phyloP scores from a whole-genome alignment of 306 rosid genomes.

The Acacia melanoxylon region DNA sequence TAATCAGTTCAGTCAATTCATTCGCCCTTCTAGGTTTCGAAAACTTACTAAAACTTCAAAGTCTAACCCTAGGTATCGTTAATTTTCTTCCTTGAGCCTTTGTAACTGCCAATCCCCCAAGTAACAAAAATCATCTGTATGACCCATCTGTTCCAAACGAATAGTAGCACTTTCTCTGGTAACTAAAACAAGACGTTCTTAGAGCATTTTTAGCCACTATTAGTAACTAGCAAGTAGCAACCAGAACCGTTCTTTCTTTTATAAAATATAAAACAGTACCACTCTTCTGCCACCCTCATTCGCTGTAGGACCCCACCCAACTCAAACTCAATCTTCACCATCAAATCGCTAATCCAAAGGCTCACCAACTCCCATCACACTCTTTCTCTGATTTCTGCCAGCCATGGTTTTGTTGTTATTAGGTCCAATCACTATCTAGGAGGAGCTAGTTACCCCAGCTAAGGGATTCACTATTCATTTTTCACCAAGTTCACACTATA shows the following conservation, averaged over 20 bases:
- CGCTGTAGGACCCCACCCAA: conserved; percentile 22
- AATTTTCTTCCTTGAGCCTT: conserved; percentile 11
- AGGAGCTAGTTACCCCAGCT: not conserved
- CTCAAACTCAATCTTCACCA: conserved; percentile 29
- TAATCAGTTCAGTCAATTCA: no score
- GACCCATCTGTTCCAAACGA: not conserved
- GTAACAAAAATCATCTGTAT: not conserved
- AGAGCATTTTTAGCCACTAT: conserved; percentile 25
- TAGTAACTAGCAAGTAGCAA: conserved; percentile 30
- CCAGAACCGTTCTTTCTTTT: not conserved
- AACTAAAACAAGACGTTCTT: conserved; percentile 18
- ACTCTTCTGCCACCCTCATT: conserved; percentile 20
- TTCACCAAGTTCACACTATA: conserved; percentile 11
- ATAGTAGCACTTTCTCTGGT: not conserved
- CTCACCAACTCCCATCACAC: conserved; percentile 41
- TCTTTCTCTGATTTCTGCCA: conserved; percentile 14
- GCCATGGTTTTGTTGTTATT: conserved; percentile 35
- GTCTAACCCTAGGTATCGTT: not conserved
- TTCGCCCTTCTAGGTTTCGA: no score
- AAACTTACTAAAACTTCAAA: no score
- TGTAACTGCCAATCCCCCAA: not conserved
- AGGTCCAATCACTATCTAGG: conserved; percentile 28
- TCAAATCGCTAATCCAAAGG: conserved; percentile 47
- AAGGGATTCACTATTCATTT: not conserved
- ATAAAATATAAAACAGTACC: not conserved